A percentile compares a stretch with the other conserved stretches of the same genome.
Evolutionary conservation across 257 asterid genomes (phyloP).

Genomic region (Orobanche coerulescens): DNA sequence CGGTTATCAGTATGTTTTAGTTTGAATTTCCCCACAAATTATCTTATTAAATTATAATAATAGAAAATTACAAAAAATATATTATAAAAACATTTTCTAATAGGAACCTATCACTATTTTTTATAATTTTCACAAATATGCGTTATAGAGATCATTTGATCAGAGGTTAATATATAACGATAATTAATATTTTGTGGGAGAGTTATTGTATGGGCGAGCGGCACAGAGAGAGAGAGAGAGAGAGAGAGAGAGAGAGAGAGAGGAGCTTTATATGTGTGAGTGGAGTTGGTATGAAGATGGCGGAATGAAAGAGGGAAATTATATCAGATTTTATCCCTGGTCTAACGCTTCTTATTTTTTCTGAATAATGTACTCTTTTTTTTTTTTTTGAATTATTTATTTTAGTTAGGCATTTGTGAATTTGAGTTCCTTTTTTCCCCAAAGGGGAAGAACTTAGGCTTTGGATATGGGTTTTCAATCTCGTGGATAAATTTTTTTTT

Average conservation of each 20-base stretch:
- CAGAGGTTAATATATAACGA: too few species aligned
- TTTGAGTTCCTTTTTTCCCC: constrained; percentile 10
- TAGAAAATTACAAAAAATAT: too few species aligned
- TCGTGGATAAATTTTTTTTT: constrained; percentile 13
- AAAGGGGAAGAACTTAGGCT: background rate
- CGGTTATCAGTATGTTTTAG: too few species aligned
- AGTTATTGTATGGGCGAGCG: too few species aligned
- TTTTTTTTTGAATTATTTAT: background rate
- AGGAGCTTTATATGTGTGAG: constrained; percentile 29
- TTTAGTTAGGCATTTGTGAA: constrained; percentile 1
- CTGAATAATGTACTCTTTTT: constrained; percentile 9
- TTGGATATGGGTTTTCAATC: constrained; percentile 26
- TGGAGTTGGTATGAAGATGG: constrained; percentile 30
- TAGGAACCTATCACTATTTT: too few species aligned
- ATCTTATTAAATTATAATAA: too few species aligned
- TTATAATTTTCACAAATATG: too few species aligned
- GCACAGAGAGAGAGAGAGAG: background rate
- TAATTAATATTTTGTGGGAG: too few species aligned
- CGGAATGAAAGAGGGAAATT: constrained; percentile 23
- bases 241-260: constrained; percentile 22
- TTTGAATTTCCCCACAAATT: too few species aligned
- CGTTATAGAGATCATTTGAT: too few species aligned
- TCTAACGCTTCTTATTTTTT: constrained; percentile 6
- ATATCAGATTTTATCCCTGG: constrained; percentile 4
- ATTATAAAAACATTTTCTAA: too few species aligned